Percentiles rank a stretch among this genome's conserved stretches.
These are phyloP conservation scores for Lepidium aucheri DNA, from an alignment of 345 rosid species.

Conservation along the genomic window DNA sequence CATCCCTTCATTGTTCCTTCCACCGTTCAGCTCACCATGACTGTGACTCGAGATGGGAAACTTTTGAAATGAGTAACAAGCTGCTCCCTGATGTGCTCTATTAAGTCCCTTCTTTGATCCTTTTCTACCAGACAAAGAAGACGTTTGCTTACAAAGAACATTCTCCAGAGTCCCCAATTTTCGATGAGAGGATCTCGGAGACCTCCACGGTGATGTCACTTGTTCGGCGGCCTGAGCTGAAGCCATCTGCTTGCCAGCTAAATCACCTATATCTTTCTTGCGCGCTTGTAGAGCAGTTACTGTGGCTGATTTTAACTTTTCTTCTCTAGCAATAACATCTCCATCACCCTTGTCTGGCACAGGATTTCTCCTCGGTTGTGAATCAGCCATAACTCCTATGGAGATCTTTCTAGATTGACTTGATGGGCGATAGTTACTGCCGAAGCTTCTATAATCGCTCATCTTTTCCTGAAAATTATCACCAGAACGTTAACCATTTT, in stretches of 20 bases:
- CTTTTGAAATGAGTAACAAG: conserved; percentile 7
- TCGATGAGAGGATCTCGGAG: conserved; percentile 33
- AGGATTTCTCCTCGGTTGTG: conserved; percentile 36
- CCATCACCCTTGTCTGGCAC: conserved; percentile 28
- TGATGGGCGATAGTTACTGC: conserved; percentile 44
- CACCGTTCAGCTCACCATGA: conserved; percentile 28
- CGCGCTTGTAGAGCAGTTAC: conserved; percentile 25
- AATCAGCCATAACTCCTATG: conserved; percentile 59
- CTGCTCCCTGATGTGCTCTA: conserved; percentile 31
- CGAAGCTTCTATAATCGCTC: conserved; percentile 50
- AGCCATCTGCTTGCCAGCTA: conserved; percentile 28
- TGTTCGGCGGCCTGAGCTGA: conserved; percentile 35
- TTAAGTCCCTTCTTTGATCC: conserved; percentile 31
- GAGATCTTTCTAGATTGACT: conserved; percentile 82
- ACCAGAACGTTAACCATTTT: not conserved
- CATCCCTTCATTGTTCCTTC: conserved; percentile 27
- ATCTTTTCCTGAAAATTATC: conserved; percentile 40
- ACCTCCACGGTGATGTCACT: conserved; percentile 53
- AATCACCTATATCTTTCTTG: conserved; percentile 22
- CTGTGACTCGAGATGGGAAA: conserved; percentile 28
- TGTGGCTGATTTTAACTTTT: conserved; percentile 25
- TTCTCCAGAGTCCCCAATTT: conserved; percentile 33
- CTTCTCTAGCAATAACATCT: conserved; percentile 20
- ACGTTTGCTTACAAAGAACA: conserved; percentile 23
- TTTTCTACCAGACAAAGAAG: conserved; percentile 27